Percentiles rank a stretch among this genome's conserved stretches.
Evolutionary conservation across 129 eudicot genomes (phyloP).

Genomic region (Scalesia atractyloides): DNA sequence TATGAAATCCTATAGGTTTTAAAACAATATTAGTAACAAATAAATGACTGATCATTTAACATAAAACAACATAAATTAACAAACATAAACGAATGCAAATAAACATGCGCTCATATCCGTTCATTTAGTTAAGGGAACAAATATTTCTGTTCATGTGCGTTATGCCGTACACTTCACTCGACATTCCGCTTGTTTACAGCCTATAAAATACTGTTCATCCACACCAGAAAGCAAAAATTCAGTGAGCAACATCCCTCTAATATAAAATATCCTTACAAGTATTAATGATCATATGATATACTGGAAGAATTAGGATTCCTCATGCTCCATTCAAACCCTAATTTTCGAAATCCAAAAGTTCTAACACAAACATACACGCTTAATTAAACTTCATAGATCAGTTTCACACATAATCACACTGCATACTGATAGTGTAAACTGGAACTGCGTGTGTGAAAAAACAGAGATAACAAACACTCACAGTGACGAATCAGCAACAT

Average conservation of each 20-base stretch:
- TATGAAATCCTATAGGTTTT: too few relatives aligned
- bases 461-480: neutral
- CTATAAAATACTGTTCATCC: neutral
- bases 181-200: too few relatives aligned
- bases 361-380: neutral
- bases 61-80: too few relatives aligned
- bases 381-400: neutral
- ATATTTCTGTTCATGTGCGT: too few relatives aligned
- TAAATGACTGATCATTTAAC: too few relatives aligned
- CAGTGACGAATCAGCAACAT: constrained; percentile 10
- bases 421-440: neutral
- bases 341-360: neutral
- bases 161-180: too few relatives aligned
- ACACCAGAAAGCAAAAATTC: neutral
- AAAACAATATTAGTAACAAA: too few relatives aligned
- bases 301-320: neutral
- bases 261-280: neutral
- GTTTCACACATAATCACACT: neutral
- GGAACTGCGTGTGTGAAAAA: neutral
- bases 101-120: too few relatives aligned
- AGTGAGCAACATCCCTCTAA: neutral
- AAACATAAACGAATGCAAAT: too few relatives aligned
- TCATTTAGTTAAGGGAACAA: too few relatives aligned
- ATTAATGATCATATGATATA: neutral
- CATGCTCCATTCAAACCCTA: constrained; percentile 2